Conservation (phyloP, 768 basidiomycete species). For the Termitomyces sp. region DNA sequence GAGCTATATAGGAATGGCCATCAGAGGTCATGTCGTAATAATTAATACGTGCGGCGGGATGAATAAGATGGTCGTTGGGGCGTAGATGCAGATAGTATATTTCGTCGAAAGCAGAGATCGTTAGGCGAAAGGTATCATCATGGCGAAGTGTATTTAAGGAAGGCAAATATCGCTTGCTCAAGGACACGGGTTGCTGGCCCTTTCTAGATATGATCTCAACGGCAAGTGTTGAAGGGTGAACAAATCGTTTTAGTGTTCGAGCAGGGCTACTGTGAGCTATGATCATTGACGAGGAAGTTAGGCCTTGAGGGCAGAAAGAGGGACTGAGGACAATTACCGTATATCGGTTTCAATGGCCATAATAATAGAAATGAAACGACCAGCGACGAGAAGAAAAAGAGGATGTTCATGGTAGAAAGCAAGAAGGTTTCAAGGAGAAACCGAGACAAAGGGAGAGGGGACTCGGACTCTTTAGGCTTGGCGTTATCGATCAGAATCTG, state of each 20-base stretch:
- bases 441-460: conserved; percentile 8
- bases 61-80: conserved; percentile 74
- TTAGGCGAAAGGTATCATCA: conserved; percentile 68
- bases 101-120: conserved; percentile 59
- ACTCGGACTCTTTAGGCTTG: conserved; percentile 13
- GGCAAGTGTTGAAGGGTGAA: conserved; percentile 43
- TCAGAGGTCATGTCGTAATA: conserved; percentile 51
- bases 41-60: conserved; percentile 69
- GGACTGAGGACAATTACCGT: conserved; percentile 22
- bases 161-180: conserved; percentile 28
- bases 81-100: conserved; percentile 68
- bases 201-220: conserved; percentile 54
- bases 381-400: conserved; percentile 33
- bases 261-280: conserved; percentile 44
- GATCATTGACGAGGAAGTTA: not conserved
- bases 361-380: conserved; percentile 35
- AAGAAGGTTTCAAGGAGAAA: conserved; percentile 10
- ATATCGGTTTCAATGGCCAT: conserved; percentile 22
- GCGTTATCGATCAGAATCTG: conserved; percentile 15
- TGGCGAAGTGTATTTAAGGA: conserved; percentile 50
- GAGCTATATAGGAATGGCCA: conserved; percentile 44
- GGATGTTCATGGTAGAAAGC: conserved; percentile 28
- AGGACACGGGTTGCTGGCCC: conserved; percentile 14
- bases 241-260: conserved; percentile 43
- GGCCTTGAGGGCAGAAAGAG: not conserved